phyloP scores from a whole-genome alignment of 225 moss, liverwort and hornwort genomes.

The Polytrichum formosum region DNA sequence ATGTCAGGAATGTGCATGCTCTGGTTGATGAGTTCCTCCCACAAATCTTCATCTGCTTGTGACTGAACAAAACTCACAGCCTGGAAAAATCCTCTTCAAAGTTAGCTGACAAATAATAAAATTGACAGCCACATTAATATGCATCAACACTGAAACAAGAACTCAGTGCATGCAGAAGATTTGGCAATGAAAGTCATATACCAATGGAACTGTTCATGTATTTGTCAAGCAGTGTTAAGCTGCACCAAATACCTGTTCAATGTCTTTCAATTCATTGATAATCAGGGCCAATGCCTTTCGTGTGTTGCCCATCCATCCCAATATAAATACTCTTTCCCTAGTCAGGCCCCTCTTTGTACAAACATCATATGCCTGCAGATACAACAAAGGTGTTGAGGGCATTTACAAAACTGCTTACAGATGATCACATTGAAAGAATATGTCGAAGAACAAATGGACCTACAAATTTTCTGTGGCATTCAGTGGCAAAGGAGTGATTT shows the following conservation, averaged over 20 bases:
- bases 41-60: constrained; percentile 93
- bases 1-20: constrained; percentile 94
- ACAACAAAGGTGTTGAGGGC: neutral
- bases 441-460: too few species aligned
- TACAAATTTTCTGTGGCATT: too few species aligned
- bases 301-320: constrained; percentile 97
- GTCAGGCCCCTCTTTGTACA: constrained; percentile 81
- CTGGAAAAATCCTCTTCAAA: constrained; percentile 34
- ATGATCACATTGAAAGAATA: too few species aligned
- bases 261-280: constrained; percentile 86
- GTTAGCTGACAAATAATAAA: constrained; percentile 4
- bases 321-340: constrained; percentile 82
- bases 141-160: too few species aligned
- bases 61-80: constrained; percentile 85
- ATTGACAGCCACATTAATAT: too few species aligned
- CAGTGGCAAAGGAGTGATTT: too few species aligned
- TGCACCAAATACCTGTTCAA: constrained; percentile 61
- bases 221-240: neutral
- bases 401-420: too few species aligned
- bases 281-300: constrained; percentile 86
- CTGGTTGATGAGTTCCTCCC: constrained; percentile 97
- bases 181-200: too few species aligned
- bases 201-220: too few species aligned
- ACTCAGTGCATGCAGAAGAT: too few species aligned
- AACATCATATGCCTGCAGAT: constrained; percentile 86